Evolutionary conservation across 768 basidiomycete genomes (phyloP).

Genomic region (Hericium rajendrae): DNA sequence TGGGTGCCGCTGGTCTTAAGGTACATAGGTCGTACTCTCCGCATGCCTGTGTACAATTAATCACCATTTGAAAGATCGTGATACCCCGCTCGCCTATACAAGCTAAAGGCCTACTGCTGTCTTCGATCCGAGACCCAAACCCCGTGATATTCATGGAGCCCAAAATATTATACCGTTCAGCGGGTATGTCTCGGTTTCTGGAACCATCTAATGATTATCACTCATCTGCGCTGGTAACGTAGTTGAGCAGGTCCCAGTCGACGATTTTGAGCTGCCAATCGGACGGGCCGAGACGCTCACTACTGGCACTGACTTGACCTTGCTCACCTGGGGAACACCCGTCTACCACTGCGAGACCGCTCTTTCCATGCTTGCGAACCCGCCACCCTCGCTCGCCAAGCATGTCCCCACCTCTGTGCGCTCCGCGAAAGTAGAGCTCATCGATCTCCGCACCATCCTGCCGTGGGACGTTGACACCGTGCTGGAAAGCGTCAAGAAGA

Average conservation of each 20-base stretch:
- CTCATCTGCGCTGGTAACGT: neutral
- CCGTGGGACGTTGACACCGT: slow-evolving; percentile 84
- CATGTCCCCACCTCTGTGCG: slow-evolving; percentile 60
- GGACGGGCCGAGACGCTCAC: slow-evolving; percentile 70
- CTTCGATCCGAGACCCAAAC: slow-evolving; percentile 85
- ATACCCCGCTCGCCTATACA: slow-evolving; percentile 91
- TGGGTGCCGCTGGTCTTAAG: slow-evolving; percentile 86
- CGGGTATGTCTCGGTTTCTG: slow-evolving; percentile 34
- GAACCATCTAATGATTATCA: neutral
- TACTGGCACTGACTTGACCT: slow-evolving; percentile 74
- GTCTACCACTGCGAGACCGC: slow-evolving; percentile 85
- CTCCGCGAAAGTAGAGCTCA: slow-evolving; percentile 71
- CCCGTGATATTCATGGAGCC: slow-evolving; percentile 96
- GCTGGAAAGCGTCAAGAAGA: slow-evolving; percentile 73
- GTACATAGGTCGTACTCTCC: slow-evolving; percentile 28
- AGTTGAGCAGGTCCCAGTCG: slow-evolving; percentile 90
- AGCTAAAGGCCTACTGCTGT: slow-evolving; percentile 85
- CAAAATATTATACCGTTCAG: slow-evolving; percentile 85
- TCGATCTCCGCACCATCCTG: slow-evolving; percentile 82
- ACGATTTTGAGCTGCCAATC: slow-evolving; percentile 80
- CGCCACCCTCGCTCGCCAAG: slow-evolving; percentile 50
- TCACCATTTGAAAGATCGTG: slow-evolving; percentile 39
- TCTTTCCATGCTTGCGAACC: slow-evolving; percentile 58
- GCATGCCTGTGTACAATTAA: neutral
- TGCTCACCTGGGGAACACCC: slow-evolving; percentile 91